These are phyloP conservation scores for Aegle marmelos DNA, from an alignment of 345 rosid genomes.

Conservation along the genomic window DNA sequence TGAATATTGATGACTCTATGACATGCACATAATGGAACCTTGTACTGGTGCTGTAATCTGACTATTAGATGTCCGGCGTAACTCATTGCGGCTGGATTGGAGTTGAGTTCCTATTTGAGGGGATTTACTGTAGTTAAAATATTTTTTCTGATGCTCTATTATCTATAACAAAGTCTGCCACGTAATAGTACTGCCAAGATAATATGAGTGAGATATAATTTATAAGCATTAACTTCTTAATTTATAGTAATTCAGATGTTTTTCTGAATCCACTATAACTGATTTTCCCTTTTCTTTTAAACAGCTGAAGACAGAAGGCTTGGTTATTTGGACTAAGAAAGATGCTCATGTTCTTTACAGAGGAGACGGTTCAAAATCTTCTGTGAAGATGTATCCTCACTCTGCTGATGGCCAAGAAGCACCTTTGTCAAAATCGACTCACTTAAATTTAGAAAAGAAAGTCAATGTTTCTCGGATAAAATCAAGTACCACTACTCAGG, in stretches of 20 bases:
- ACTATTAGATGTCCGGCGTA: neutral
- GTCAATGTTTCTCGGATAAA: constrained; percentile 5
- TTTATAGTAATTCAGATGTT: neutral
- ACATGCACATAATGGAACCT: neutral
- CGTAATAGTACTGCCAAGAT: neutral
- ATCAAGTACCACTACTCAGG: neutral
- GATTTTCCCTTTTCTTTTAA: constrained; percentile 15
- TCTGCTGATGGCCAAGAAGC: constrained; percentile 4
- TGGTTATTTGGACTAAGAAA: constrained; percentile 74
- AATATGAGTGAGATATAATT: neutral
- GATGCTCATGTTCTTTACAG: constrained; percentile 53
- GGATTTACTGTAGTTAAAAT: neutral
- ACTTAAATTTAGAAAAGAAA: constrained; percentile 21
- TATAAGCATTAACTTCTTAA: neutral
- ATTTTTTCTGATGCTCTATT: neutral
- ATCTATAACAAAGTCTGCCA: neutral
- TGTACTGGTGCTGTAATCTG: neutral
- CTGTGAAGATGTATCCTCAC: neutral
- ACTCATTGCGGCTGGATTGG: neutral
- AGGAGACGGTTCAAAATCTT: constrained; percentile 33
- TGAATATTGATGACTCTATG: neutral
- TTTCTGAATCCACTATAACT: neutral
- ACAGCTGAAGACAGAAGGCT: constrained; percentile 85
- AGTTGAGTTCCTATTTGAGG: neutral
- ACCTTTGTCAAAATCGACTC: neutral